phyloP scores from a whole-genome alignment of 495 filamentous ascomycete species.

The Trichoderma parareesei region DNA sequence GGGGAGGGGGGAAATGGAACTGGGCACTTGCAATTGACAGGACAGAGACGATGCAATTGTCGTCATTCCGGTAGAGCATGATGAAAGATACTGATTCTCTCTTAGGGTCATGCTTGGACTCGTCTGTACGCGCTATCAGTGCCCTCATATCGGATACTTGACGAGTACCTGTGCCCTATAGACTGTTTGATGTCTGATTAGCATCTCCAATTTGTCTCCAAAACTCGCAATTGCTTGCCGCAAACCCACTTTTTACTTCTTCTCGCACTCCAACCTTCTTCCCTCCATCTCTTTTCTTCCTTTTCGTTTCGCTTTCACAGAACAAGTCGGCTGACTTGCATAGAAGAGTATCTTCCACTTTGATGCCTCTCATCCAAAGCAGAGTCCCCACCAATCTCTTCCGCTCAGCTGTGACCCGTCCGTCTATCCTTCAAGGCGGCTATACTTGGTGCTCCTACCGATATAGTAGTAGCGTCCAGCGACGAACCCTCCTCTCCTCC shows the following conservation, averaged over 20 bases:
- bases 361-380: neutral
- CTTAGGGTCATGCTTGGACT: no score
- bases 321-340: neutral
- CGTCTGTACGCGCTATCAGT: neutral
- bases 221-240: no score
- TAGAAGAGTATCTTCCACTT: neutral
- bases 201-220: no score
- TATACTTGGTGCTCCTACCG: neutral
- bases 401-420: neutral
- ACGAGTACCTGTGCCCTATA: no score
- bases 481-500: neutral
- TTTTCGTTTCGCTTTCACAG: neutral
- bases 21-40: neutral
- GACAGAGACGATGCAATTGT: neutral
- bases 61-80: neutral
- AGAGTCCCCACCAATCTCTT: neutral
- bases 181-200: no score
- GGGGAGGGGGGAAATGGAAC: neutral
- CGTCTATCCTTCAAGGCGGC: neutral
- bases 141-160: neutral
- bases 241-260: neutral
- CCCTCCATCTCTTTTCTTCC: neutral
- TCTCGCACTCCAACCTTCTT: neutral
- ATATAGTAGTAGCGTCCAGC: neutral
- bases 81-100: neutral